These are phyloP conservation scores for Trichoderma gamsii DNA, from an alignment of 495 filamentous ascomycete genomes.

Conservation along the genomic window DNA sequence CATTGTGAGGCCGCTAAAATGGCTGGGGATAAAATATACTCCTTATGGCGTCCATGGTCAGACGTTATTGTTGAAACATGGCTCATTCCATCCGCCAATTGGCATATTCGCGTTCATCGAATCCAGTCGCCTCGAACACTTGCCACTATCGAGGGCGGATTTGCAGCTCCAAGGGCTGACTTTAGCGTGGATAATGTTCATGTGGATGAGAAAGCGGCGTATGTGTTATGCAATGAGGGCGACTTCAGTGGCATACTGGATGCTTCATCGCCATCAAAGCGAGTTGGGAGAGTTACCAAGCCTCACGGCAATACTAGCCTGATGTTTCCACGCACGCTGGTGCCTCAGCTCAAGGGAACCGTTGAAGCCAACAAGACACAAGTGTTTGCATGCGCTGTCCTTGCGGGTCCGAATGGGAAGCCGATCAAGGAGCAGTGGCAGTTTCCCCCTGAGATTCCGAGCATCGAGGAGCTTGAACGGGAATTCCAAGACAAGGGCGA, in stretches of 20 bases:
- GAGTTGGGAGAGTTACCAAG: background rate
- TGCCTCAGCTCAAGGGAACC: background rate
- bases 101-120: slow-evolving; percentile 2
- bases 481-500: background rate
- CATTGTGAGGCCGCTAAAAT: background rate
- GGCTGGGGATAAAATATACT: background rate
- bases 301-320: slow-evolving; percentile 3
- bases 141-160: background rate
- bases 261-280: background rate
- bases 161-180: background rate
- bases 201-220: background rate
- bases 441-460: background rate
- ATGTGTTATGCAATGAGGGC: background rate
- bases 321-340: background rate
- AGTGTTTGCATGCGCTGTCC: background rate
- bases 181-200: background rate
- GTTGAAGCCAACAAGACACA: background rate
- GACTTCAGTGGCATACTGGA: slow-evolving; percentile 4
- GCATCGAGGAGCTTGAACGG: background rate
- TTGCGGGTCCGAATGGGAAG: background rate
- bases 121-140: background rate
- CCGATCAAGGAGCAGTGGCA: background rate
- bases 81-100: background rate
- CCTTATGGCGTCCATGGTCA: background rate
- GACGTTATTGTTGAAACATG: slow-evolving; percentile 1